Conservation (phyloP, 768 basidiomycete genomes). For the Leccinum fibrillosum region DNA sequence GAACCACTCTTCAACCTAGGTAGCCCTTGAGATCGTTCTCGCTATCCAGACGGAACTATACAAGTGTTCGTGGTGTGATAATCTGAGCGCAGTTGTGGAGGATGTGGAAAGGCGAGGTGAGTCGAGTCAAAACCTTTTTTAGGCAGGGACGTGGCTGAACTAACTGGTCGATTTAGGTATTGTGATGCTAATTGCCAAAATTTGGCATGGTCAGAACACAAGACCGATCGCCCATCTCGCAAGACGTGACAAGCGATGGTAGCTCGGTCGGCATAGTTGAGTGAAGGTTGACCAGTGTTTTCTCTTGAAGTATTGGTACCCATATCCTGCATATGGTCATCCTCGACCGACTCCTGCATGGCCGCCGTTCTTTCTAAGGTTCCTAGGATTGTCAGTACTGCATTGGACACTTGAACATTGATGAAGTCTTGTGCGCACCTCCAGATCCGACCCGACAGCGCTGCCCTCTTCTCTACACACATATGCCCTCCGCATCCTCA, state of each 20-base stretch:
- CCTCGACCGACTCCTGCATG: too few relatives aligned
- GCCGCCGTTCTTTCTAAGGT: too few relatives aligned
- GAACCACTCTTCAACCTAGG: background rate
- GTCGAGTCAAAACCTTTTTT: background rate
- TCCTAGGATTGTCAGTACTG: background rate
- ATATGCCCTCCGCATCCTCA: too few relatives aligned
- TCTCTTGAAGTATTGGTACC: too few relatives aligned
- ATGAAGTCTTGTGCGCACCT: too few relatives aligned
- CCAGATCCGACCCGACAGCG: too few relatives aligned
- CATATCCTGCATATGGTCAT: too few relatives aligned
- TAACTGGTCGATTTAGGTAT: conserved; percentile 1
- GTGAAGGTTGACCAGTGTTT: background rate
- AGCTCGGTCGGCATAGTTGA: background rate
- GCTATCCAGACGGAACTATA: conserved; percentile 39
- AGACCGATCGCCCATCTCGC: conserved; percentile 3
- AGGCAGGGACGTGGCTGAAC: too few relatives aligned
- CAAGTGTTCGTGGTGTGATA: conserved; percentile 60
- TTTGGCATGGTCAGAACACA: conserved; percentile 15
- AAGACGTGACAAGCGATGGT: background rate
- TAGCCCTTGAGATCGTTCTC: background rate
- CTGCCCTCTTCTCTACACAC: too few relatives aligned
- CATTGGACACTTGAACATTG: background rate
- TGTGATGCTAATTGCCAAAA: conserved; percentile 17
- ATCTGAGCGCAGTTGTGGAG: conserved; percentile 55
- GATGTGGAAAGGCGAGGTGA: conserved; percentile 42